Conservation (phyloP, 2,329 filamentous ascomycete genomes). For the Bretziella fagacearum region DNA sequence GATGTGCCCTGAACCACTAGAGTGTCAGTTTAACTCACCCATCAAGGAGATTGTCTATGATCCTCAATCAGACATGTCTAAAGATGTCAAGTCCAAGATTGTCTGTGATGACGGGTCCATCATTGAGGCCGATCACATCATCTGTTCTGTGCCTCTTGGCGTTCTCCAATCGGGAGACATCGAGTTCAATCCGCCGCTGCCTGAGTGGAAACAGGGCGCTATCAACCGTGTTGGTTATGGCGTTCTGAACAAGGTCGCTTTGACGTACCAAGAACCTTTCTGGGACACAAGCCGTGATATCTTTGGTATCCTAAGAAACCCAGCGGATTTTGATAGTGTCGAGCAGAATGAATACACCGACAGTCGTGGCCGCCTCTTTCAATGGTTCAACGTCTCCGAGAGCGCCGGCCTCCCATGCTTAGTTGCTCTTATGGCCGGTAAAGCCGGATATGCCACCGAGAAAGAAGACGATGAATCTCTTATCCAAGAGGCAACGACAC, state of each 20-base stretch:
- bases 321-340: constrained; percentile 50
- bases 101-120: constrained; percentile 61
- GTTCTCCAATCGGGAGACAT: constrained; percentile 73
- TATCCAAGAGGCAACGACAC: constrained; percentile 60
- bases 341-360: constrained; percentile 38
- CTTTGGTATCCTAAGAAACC: constrained; percentile 74
- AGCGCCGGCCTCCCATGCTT: constrained; percentile 77
- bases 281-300: constrained; percentile 86
- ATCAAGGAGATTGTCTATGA: constrained; percentile 53
- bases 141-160: constrained; percentile 78
- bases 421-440: constrained; percentile 87
- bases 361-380: constrained; percentile 79
- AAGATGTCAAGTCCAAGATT: constrained; percentile 35
- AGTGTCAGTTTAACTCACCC: constrained; percentile 55
- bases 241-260: constrained; percentile 82
- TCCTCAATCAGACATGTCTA: constrained; percentile 27
- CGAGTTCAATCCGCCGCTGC: constrained; percentile 79
- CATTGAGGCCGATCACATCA: constrained; percentile 75
- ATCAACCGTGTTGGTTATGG: constrained; percentile 82
- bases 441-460: constrained; percentile 82
- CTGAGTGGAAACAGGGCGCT: constrained; percentile 65
- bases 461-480: constrained; percentile 56
- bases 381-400: constrained; percentile 93
- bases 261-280: constrained; percentile 78
- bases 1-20: constrained; percentile 56